These are phyloP conservation scores for Boletales sp. DNA, from an alignment of 768 basidiomycete genomes.

Conservation along the genomic window DNA sequence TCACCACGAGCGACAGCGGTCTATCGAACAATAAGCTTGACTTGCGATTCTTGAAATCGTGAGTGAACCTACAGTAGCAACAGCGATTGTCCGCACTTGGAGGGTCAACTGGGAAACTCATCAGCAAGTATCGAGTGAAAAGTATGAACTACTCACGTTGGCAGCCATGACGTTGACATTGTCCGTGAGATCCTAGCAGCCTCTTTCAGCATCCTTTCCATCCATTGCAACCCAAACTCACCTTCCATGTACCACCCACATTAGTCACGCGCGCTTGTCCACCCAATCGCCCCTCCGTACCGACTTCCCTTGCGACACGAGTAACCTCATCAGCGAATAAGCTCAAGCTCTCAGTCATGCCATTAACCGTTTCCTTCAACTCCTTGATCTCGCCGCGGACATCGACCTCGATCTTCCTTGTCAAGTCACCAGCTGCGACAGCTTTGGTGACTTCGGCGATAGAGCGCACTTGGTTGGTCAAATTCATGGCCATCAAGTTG, in stretches of 20 bases:
- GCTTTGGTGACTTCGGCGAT: conserved; percentile 93
- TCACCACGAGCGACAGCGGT: conserved; percentile 94
- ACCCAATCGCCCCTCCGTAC: conserved; percentile 92
- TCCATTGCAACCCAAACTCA: conserved; percentile 8
- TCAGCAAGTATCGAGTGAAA: conserved; percentile 1
- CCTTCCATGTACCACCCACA: conserved; percentile 96
- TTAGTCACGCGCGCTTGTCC: conserved; percentile 93
- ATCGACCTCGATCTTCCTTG: conserved; percentile 89
- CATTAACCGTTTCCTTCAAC: conserved; percentile 89
- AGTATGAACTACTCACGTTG: conserved; percentile 52
- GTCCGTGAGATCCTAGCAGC: conserved; percentile 74
- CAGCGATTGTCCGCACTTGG: conserved; percentile 91
- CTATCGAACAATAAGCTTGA: conserved; percentile 28
- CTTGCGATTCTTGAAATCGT: not conserved
- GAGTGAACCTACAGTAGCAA: conserved; percentile 67
- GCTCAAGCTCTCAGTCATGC: conserved; percentile 87
- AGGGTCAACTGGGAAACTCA: conserved; percentile 63
- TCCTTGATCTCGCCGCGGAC: conserved; percentile 91
- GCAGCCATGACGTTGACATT: conserved; percentile 96
- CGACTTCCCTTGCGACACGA: conserved; percentile 93
- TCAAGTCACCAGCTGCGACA: conserved; percentile 89
- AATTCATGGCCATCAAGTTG: conserved; percentile 85
- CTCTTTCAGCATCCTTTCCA: not conserved
- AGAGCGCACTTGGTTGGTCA: conserved; percentile 88
- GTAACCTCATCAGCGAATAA: conserved; percentile 82